Percentiles rank a stretch among this genome's conserved stretches.
Evolutionary conservation across 805 yeast species (phyloP).

Genomic region (Kodamaea leandrae): DNA sequence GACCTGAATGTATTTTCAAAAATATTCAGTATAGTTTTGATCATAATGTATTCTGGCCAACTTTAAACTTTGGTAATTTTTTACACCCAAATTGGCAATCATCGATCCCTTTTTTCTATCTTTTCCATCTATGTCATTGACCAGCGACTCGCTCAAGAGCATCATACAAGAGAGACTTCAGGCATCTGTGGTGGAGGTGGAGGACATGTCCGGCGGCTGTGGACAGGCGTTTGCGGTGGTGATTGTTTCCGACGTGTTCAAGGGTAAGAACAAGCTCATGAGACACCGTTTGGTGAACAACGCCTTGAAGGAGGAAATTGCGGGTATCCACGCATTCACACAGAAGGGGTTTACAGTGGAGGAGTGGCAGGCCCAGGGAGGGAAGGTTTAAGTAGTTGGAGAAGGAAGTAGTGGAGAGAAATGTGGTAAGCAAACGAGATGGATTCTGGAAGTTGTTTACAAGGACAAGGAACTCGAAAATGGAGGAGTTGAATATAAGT

Average conservation of each 20-base stretch:
- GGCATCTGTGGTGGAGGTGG: conserved; percentile 67
- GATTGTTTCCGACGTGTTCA: conserved; percentile 69
- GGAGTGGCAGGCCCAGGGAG: conserved; percentile 59
- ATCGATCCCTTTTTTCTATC: not conserved
- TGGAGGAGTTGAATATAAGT: too few species aligned
- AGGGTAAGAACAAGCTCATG: conserved; percentile 78
- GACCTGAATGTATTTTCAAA: too few species aligned
- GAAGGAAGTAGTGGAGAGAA: too few species aligned
- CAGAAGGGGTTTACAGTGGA: conserved; percentile 83
- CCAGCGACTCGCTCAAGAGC: conserved; percentile 42
- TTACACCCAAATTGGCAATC: too few species aligned
- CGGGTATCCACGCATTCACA: conserved; percentile 89
- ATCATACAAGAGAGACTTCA: conserved; percentile 54
- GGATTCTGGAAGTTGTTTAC: too few species aligned
- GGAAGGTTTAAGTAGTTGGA: not conserved
- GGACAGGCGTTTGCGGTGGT: conserved; percentile 96
- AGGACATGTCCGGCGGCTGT: conserved; percentile 84
- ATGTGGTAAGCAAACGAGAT: not conserved
- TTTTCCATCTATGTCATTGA: conserved; percentile 27
- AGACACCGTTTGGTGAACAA: conserved; percentile 85
- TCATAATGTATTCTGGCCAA: too few species aligned
- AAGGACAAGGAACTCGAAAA: too few species aligned
- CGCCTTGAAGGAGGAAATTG: conserved; percentile 80
- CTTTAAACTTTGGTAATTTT: too few species aligned
- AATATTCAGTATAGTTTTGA: too few species aligned